Evolutionary conservation across 2,329 filamentous ascomycete species (phyloP).

Genomic region (Hortaea sp.): DNA sequence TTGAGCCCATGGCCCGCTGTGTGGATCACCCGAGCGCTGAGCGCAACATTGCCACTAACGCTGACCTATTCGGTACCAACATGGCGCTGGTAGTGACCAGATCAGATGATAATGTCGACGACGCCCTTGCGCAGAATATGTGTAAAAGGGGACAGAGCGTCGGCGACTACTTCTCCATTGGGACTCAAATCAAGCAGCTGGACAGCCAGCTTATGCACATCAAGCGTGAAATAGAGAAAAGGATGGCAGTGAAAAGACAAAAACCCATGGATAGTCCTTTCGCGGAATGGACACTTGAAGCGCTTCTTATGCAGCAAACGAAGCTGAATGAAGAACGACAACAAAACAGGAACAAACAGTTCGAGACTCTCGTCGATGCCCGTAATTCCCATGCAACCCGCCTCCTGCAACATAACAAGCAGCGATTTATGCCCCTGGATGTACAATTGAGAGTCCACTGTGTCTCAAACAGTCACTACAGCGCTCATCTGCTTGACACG

Average conservation of each 20-base stretch:
- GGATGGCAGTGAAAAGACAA: neutral
- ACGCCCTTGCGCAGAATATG: neutral
- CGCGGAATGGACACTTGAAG: neutral
- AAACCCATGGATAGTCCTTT: neutral
- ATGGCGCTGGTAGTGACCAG: neutral
- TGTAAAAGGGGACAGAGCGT: neutral
- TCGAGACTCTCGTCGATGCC: neutral
- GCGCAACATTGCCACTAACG: neutral
- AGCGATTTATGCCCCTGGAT: neutral
- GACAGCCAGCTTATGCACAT: neutral
- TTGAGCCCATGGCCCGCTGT: neutral
- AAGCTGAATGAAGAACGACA: neutral
- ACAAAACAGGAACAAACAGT: neutral
- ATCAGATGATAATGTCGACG: neutral
- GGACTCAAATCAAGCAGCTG: neutral
- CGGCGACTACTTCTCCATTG: neutral
- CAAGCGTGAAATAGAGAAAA: neutral
- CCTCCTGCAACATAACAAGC: neutral
- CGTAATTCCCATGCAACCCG: neutral
- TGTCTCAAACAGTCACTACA: neutral
- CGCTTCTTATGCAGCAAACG: neutral
- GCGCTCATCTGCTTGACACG: neutral
- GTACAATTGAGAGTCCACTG: neutral
- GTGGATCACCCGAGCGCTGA: neutral
- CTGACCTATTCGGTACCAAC: neutral